Evolutionary conservation across 78 protist species (phyloP), one percentile per base, ranked within the genome.

Genomic region (Protostelium mycophagum): DNA sequence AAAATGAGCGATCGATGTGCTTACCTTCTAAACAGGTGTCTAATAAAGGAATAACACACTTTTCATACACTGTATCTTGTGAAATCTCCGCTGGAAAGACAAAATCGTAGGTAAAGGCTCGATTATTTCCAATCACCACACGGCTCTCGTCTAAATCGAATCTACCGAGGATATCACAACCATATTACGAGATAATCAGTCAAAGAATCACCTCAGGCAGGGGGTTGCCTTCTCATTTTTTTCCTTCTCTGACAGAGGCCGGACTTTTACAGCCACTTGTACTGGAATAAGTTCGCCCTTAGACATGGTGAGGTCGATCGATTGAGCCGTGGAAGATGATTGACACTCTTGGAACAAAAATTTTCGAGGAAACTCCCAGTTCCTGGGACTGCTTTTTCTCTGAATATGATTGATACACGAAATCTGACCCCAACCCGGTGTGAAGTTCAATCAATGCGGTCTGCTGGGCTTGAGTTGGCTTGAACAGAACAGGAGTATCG

Each of bases 231-330:
- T 51, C 86, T 89, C 91, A 0, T 35, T 87, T 5, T 87, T 37
- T 63, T 93, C 95, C 38, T 93, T 93, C n/a, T 39, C n/a, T 37
- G 91, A 88, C 25, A 93, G 90, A 25, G 95, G 95, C 16, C 95
- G 35, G 0, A 89, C 92, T 83, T 92, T 86, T 23, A 93, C 38
- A 29, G 95, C 95, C 0, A 93, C 95, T 37, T 91, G 63, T 1
- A 93, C 95, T n/a, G 73, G 73, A 25, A 51, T 51, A 25, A 51
- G 73, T 25, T 51, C 73, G n/a, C n/a, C n/a, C n/a, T n/a, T n/a
- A n/a, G n/a, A n/a, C n/a, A n/a, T n/a, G n/a, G n/a, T n/a, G n/a
- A n/a, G n/a, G n/a, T n/a, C n/a, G n/a, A n/a, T n/a, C n/a, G n/a
- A n/a, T n/a, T n/a, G n/a, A n/a, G n/a, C n/a, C n/a, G n/a, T n/a